A percentile compares a stretch with the other conserved stretches of the same genome.
These are phyloP conservation scores for Pyrus pyrifolia DNA, from an alignment of 306 rosid species.

Conservation along the genomic window DNA sequence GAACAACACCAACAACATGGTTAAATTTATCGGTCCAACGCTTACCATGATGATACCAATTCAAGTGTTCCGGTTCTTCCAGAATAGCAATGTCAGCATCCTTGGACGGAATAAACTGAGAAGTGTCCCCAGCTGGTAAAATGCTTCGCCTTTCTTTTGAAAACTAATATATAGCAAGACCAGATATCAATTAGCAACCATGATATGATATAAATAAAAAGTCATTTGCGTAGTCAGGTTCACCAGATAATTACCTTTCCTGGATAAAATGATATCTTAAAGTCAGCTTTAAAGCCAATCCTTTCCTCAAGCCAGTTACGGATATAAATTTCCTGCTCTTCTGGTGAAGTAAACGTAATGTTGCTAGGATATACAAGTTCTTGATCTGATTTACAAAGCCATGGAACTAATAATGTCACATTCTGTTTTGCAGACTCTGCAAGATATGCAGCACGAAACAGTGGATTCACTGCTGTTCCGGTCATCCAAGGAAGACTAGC, in stretches of 20 bases:
- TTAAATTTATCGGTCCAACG: constrained; percentile 95
- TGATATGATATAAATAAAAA: constrained; percentile 3
- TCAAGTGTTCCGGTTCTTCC: constrained; percentile 96
- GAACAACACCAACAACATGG: constrained; percentile 95
- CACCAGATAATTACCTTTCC: constrained; percentile 62
- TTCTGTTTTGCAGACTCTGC: constrained; percentile 68
- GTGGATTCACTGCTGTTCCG: constrained; percentile 94
- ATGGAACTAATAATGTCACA: constrained; percentile 90
- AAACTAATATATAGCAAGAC: constrained; percentile 44
- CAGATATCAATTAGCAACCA: constrained; percentile 22
- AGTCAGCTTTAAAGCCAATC: constrained; percentile 83
- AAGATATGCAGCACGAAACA: constrained; percentile 94
- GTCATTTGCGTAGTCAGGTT: constrained; percentile 3
- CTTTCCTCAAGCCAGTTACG: constrained; percentile 98
- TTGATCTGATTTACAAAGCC: constrained; percentile 94
- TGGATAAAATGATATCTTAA: constrained; percentile 90
- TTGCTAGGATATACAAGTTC: constrained; percentile 75
- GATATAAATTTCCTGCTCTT: constrained; percentile 84
- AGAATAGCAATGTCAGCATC: constrained; percentile 93
- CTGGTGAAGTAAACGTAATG: constrained; percentile 78
- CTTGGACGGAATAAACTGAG: constrained; percentile 82
- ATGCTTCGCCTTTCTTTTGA: constrained; percentile 81
- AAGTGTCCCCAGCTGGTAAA: constrained; percentile 92
- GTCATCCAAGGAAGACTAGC: constrained; percentile 99
- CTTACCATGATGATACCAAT: constrained; percentile 97